Conservation (phyloP, 1,139 yeast species). For the Nakaseomyces nivariensis region DNA sequence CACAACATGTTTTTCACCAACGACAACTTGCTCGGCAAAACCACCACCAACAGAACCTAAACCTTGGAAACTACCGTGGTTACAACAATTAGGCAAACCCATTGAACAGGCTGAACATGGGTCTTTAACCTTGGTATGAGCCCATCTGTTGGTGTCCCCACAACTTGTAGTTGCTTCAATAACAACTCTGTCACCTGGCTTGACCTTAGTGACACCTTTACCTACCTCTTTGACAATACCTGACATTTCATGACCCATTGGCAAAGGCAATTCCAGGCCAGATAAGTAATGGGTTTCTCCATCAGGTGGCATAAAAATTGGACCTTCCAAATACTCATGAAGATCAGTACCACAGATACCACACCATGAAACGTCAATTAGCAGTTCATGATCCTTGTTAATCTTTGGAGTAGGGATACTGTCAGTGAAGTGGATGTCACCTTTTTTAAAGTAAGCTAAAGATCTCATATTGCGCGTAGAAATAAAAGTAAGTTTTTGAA, state of each 20-base stretch:
- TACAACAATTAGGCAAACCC: conserved; percentile 42
- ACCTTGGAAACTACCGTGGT: conserved; percentile 36
- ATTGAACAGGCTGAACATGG: conserved; percentile 36
- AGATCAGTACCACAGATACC: conserved; percentile 48
- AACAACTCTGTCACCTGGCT: conserved; percentile 36
- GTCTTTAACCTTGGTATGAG: conserved; percentile 11
- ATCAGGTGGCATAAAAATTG: conserved; percentile 35
- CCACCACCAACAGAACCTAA: conserved; percentile 40
- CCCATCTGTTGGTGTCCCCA: conserved; percentile 28
- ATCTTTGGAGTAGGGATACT: conserved; percentile 33
- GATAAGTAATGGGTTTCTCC: conserved; percentile 30
- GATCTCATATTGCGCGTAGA: conserved; percentile 33
- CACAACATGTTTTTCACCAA: conserved; percentile 33
- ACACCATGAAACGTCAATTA: conserved; percentile 38
- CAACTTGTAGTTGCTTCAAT: conserved; percentile 49
- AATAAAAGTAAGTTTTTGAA: neutral
- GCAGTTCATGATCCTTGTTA: conserved; percentile 33
- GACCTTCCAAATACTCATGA: conserved; percentile 39
- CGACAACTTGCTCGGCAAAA: conserved; percentile 36
- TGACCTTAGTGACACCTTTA: conserved; percentile 26
- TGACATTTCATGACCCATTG: conserved; percentile 51
- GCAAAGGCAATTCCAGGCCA: conserved; percentile 27
- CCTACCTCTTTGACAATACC: conserved; percentile 35
- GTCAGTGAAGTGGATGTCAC: conserved; percentile 32
- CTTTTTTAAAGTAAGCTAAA: conserved; percentile 36